Base-by-base conservation (phyloP, 2,329 filamentous ascomycete species). In the Gremmenia infestans region DNA sequence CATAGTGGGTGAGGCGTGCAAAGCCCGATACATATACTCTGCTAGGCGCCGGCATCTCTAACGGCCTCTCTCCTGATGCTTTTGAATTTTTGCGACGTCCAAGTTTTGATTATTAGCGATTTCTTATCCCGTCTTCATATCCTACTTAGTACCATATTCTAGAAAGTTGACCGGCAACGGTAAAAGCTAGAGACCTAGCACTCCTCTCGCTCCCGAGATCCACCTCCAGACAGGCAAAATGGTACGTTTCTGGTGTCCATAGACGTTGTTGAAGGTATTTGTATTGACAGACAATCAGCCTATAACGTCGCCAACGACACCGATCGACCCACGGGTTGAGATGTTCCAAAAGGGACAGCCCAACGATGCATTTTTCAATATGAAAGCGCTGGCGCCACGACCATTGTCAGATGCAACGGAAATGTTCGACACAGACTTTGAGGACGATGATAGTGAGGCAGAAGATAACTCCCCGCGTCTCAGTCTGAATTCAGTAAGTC, bases 361-460 rank as follows among this genome's bases (percentile, higher is more conserved):
- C 25, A 76, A 79, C 62, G 81, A 84, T 71, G 72, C 82, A 17
- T 83, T 88, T 69, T 87, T 88, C 72, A 78, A 78, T 63, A 71
- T 80, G 59, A 81, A 79, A 65, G 76, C 80, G 57, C 66, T 69
- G 59, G 58, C 76, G 72, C 74, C 76, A 53, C 79, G 87, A 56
- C 87, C 88, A 40, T 71, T 81, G 39, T 92, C 89, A 39, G 79
- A 88, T 57, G 82, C 86, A 45, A 93, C 88, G 22, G 87, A 91
- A 66, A 87, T 91, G 62, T 85, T 87, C 68, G 89, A 91, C 66
- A 90, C 88, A 42, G 89, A 93, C 52, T 77, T 80, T 58, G 89
- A 91, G 61, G 85, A 88, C 49, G 73, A 75, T 46, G 70, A 66
- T n/a, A 69, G 67, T 51, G 77, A 78, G 35, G 74, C 79, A 50